Percentiles rank a stretch among this genome's conserved stretches.
Evolutionary conservation across 148 eudicot genomes (phyloP).

Genomic region (Rhododendron ovatum): DNA sequence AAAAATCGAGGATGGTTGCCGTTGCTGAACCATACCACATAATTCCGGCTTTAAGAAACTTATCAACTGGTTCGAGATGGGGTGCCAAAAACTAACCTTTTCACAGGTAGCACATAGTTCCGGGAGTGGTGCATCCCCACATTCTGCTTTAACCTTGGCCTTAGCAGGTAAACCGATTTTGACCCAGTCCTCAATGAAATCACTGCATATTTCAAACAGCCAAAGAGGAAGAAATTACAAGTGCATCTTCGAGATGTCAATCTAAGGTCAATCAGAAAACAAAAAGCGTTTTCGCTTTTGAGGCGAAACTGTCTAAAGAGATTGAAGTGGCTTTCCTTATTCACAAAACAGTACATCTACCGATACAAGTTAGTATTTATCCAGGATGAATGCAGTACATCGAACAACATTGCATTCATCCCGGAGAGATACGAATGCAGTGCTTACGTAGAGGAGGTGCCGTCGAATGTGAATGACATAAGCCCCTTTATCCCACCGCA

Average conservation of each 20-base stretch:
- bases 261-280: neutral
- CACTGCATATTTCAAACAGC: slow-evolving; percentile 34
- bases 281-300: neutral
- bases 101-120: slow-evolving; percentile 68
- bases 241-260: neutral
- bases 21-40: neutral
- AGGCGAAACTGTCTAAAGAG: neutral
- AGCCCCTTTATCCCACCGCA: slow-evolving; percentile 99
- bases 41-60: neutral
- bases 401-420: neutral
- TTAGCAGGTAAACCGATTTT: slow-evolving; percentile 79
- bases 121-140: slow-evolving; percentile 34
- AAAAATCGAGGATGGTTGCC: neutral
- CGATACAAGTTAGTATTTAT: neutral
- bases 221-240: neutral
- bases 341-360: neutral
- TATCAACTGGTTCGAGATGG: neutral
- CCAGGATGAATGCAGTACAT: neutral
- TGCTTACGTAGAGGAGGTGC: slow-evolving; percentile 59
- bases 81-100: slow-evolving; percentile 40
- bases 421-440: neutral
- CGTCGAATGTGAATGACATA: slow-evolving; percentile 72
- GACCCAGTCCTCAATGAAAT: slow-evolving; percentile 95
- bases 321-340: neutral
- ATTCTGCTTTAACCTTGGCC: slow-evolving; percentile 60